These are phyloP conservation scores for Phytophthora litchii DNA, from an alignment of 352 stramenopile genomes.

Conservation along the genomic window DNA sequence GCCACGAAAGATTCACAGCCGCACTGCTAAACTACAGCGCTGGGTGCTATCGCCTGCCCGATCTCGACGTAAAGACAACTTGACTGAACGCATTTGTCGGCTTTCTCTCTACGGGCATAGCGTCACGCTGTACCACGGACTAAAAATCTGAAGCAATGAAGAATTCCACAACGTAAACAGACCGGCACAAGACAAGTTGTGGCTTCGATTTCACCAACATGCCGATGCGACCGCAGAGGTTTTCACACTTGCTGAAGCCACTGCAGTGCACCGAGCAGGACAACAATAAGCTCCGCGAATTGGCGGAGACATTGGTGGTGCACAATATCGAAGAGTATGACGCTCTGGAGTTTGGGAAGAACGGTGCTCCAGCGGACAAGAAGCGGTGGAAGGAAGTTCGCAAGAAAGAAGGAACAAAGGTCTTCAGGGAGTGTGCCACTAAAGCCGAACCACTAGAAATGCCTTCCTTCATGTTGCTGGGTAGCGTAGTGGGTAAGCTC, in stretches of 20 bases:
- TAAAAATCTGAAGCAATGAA: constrained; percentile 9
- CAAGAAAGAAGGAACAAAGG: constrained; percentile 29
- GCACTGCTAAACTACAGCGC: not conserved
- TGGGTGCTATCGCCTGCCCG: constrained; percentile 3
- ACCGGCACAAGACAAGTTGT: not conserved
- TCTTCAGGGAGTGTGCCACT: constrained; percentile 27
- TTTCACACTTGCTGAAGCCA: constrained; percentile 22
- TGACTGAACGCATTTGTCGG: constrained; percentile 13
- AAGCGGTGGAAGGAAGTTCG: constrained; percentile 19
- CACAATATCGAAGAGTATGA: constrained; percentile 33
- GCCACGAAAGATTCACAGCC: constrained; percentile 11
- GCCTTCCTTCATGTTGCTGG: constrained; percentile 29
- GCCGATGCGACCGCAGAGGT: constrained; percentile 8
- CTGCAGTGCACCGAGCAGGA: constrained; percentile 23
- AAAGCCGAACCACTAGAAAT: constrained; percentile 18
- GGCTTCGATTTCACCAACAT: not conserved
- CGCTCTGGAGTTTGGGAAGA: constrained; percentile 17
- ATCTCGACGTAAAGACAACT: constrained; percentile 21
- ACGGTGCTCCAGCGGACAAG: constrained; percentile 17
- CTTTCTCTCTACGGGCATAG: constrained; percentile 8
- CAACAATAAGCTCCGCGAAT: constrained; percentile 9
- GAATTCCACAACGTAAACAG: constrained; percentile 9
- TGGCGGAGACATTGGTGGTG: constrained; percentile 42
- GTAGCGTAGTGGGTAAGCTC: constrained; percentile 31
- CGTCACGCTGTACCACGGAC: constrained; percentile 1